phyloP scores from a whole-genome alignment of 257 asterid species.

The Hygrophila difformis region DNA sequence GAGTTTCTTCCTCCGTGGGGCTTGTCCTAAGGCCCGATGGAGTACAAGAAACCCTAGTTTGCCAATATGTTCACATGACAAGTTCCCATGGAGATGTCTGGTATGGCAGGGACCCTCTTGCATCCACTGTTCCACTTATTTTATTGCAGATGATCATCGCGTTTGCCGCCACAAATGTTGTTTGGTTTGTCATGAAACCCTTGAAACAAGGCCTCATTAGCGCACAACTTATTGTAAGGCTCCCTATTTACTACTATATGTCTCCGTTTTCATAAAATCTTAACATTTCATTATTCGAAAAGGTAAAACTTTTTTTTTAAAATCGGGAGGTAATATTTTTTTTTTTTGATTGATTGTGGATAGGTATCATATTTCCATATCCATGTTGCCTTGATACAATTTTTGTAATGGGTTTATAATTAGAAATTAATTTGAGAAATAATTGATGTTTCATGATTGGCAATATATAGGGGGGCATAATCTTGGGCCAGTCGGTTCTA shows the following conservation, averaged over 20 bases:
- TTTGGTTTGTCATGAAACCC: background rate
- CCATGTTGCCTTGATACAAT: no score
- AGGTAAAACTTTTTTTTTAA: no score
- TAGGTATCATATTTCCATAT: no score
- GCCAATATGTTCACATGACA: background rate
- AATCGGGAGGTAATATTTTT: no score
- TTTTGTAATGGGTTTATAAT: no score
- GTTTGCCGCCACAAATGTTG: background rate
- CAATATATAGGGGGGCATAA: background rate
- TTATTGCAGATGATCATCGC: background rate
- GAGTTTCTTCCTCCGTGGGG: background rate
- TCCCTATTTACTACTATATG: no score
- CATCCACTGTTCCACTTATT: background rate
- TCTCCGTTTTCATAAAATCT: no score
- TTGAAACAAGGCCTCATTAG: background rate
- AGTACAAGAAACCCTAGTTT: background rate
- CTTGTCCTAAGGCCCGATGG: background rate
- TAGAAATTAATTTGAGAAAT: no score
- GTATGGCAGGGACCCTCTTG: background rate
- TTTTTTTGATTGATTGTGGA: no score
- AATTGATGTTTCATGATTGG: background rate
- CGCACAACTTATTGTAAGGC: background rate
- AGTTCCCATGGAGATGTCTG: background rate
- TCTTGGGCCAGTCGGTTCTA: background rate
- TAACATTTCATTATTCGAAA: no score